Evolutionary conservation across 2,329 filamentous ascomycete genomes (phyloP), one percentile per base, ranked within the genome.

Genomic region (Hawksworthiomyces lignivorus): DNA sequence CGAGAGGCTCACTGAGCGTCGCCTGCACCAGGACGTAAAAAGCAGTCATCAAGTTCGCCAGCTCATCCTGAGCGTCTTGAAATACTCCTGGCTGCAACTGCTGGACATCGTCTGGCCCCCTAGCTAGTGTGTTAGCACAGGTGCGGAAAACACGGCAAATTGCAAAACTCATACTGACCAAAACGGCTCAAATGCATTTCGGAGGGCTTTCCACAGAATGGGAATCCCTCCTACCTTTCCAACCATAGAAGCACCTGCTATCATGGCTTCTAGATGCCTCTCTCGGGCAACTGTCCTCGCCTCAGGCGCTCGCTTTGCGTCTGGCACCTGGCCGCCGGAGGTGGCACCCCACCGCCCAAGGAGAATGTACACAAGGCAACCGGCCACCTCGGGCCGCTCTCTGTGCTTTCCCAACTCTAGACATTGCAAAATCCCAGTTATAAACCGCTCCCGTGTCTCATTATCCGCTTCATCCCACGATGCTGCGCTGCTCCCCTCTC

Each of bases 261-360:
- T 74, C 59, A 82, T 81, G 12, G 73, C 72, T 42, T 68, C 66
- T n/a, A 82, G 61, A 51, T 82, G 78, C 8, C 62, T 59, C n/a
- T 63, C 56, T 14, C 72, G 74, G 14, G 77, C 77, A 33, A 71
- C 69, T 5, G 68, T 70, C 32, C 67, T 65, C 32, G 65, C 55
- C 54, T 68, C 50, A 39, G 63, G 55, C 57, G 66, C 53, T 46
- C 50, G 41, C 57, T 64, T 58, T 44, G 58, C 51, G 44, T 68
- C 50, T 44, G 61, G 56, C 39, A 57, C 52, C 5, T 55, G 44
- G 39, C 63, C 56, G 22, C 77, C 74, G 24, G 80, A 81, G 10
- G 80, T 86, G 36, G 80, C 69, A 4, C 71, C 74, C 84, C 84
- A 89, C 27, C 80, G 68, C 2, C 84, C 84, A 5, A 86, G 69